Conservation (phyloP, 805 yeast species). For the Suhomyces tanzawaensis region DNA sequence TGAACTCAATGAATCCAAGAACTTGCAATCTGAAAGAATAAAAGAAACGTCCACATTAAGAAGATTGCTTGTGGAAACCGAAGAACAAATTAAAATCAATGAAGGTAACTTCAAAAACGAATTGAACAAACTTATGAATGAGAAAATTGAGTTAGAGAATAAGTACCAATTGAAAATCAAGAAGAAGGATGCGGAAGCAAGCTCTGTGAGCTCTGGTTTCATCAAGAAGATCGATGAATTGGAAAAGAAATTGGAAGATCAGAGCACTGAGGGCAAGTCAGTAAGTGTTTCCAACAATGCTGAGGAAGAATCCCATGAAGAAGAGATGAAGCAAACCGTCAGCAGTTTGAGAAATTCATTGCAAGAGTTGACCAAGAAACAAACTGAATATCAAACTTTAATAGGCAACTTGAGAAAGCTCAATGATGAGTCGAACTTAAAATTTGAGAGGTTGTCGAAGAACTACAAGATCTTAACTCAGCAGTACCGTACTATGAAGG, state of each 20-base stretch:
- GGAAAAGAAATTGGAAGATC: slow-evolving; percentile 28
- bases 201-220: slow-evolving; percentile 47
- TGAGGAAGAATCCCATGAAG: slow-evolving; percentile 4
- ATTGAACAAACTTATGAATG: slow-evolving; percentile 53
- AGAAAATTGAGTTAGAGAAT: slow-evolving; percentile 57
- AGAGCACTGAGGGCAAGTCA: not conserved
- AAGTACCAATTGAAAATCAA: slow-evolving; percentile 47
- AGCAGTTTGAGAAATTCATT: slow-evolving; percentile 54
- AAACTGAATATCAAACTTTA: slow-evolving; percentile 54
- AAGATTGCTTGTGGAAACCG: slow-evolving; percentile 63
- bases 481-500: slow-evolving; percentile 49
- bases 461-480: slow-evolving; percentile 64
- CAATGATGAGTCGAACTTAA: slow-evolving; percentile 66
- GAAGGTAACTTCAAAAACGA: slow-evolving; percentile 56
- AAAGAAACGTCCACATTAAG: slow-evolving; percentile 76
- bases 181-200: slow-evolving; percentile 63
- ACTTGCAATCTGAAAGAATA: slow-evolving; percentile 73
- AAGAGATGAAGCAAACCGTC: slow-evolving; percentile 28
- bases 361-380: slow-evolving; percentile 46
- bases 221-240: slow-evolving; percentile 36
- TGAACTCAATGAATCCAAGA: slow-evolving; percentile 73
- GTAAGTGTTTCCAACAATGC: not conserved
- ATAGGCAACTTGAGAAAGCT: slow-evolving; percentile 54
- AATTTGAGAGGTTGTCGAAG: slow-evolving; percentile 66
- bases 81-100: slow-evolving; percentile 52